Percentiles rank a stretch among this genome's conserved stretches.
These are phyloP conservation scores for Xerocomus brunneocitrinus DNA, from an alignment of 768 basidiomycete species.

Conservation along the genomic window DNA sequence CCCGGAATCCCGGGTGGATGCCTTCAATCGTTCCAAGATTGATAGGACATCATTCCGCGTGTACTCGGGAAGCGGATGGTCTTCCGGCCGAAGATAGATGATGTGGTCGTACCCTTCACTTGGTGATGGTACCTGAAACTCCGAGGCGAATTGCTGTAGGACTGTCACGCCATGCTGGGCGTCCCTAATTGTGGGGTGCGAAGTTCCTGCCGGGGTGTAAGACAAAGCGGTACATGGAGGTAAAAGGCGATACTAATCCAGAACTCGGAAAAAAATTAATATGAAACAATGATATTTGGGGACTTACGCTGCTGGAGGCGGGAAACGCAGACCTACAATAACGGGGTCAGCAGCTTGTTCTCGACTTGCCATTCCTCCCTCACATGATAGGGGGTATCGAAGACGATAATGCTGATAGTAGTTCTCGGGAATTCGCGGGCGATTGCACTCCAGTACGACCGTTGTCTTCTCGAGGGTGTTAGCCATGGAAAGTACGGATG, in stretches of 20 bases:
- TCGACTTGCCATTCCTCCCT: slow-evolving; percentile 21
- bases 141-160: slow-evolving; percentile 60
- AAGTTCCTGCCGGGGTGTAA: slow-evolving; percentile 44
- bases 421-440: slow-evolving; percentile 62
- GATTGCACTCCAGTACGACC: slow-evolving; percentile 71
- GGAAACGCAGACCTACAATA: slow-evolving; percentile 53
- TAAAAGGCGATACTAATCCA: slow-evolving; percentile 6
- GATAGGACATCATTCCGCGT: slow-evolving; percentile 46
- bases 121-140: slow-evolving; percentile 51
- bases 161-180: slow-evolving; percentile 54
- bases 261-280: slow-evolving; percentile 1
- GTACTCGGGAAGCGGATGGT: slow-evolving; percentile 43
- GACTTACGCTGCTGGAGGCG: slow-evolving; percentile 57
- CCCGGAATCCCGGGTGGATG: slow-evolving; percentile 21
- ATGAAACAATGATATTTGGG: neutral
- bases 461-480: slow-evolving; percentile 44
- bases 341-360: slow-evolving; percentile 11
- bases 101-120: slow-evolving; percentile 68
- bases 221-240: slow-evolving; percentile 3
- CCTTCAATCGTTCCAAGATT: slow-evolving; percentile 47
- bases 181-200: slow-evolving; percentile 72
- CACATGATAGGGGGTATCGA: slow-evolving; percentile 74
- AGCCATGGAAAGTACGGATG: neutral
- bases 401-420: slow-evolving; percentile 68
- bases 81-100: slow-evolving; percentile 32